Conservation (phyloP, 2,329 filamentous ascomycete species). For the Nemania abortiva region DNA sequence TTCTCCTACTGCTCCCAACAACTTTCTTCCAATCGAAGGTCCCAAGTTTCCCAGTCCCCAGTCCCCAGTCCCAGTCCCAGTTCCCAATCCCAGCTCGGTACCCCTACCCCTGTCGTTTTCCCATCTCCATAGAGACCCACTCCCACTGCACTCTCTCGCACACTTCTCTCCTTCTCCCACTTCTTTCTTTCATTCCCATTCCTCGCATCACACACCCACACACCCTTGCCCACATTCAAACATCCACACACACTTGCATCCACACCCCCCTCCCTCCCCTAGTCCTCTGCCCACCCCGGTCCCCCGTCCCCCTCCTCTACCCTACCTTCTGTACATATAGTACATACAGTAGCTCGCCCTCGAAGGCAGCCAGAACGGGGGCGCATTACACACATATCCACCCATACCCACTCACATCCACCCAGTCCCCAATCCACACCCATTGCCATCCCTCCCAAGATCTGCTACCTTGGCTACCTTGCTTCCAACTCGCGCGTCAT, state of each 20-base stretch:
- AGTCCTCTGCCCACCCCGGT: no score
- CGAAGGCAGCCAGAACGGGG: conserved; percentile 5
- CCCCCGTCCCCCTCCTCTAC: conserved; percentile 18
- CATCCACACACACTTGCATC: background rate
- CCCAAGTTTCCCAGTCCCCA: background rate
- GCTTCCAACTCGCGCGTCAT: conserved; percentile 53
- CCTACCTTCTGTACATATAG: background rate
- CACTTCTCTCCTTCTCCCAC: background rate
- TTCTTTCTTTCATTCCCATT: background rate
- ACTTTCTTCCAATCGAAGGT: background rate
- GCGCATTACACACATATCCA: conserved; percentile 13
- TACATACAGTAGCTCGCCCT: background rate
- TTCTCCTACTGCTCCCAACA: background rate
- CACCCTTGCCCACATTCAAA: background rate
- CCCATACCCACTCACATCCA: background rate
- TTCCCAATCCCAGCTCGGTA: background rate
- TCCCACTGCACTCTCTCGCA: background rate
- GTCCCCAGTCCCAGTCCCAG: background rate
- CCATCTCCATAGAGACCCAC: background rate
- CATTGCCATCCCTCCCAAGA: conserved; percentile 47
- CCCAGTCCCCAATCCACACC: conserved; percentile 26
- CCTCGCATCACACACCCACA: background rate
- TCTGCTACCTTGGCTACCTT: conserved; percentile 47
- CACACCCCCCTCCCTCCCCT: no score
- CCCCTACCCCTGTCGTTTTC: conserved; percentile 3